phyloP scores from a whole-genome alignment of 305 asterid genomes.

The Rubia tinctorum region DNA sequence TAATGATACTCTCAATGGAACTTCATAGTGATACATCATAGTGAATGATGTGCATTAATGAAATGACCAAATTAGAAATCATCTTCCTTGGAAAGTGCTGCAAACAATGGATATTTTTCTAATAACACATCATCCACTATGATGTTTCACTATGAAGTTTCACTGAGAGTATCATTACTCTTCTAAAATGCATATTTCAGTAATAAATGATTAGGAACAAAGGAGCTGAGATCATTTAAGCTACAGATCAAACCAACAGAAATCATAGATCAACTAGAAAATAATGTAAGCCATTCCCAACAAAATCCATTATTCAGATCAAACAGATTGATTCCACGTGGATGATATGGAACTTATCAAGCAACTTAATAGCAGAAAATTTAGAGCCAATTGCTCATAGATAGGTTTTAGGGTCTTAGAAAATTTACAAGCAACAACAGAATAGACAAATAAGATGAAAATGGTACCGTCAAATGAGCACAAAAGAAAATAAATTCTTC shows the following conservation, averaged over 20 bases:
- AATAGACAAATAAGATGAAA: neutral
- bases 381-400: neutral
- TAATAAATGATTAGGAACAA: neutral
- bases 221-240: neutral
- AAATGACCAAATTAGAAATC: no score
- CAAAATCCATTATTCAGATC: neutral
- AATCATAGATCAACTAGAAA: neutral
- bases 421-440: neutral
- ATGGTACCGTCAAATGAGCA: neutral
- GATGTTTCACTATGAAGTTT: no score
- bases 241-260: neutral
- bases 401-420: neutral
- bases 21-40: no score
- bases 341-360: neutral
- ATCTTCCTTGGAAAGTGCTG: no score
- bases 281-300: neutral
- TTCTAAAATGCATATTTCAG: neutral
- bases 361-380: neutral
- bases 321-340: neutral
- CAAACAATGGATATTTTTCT: no score
- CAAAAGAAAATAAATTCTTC: neutral
- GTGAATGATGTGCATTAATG: no score
- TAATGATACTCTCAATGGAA: no score
- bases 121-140: no score
- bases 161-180: no score